Evolutionary conservation across 2,329 filamentous ascomycete genomes (phyloP), one percentile per base, ranked within the genome.

Genomic region (Tolypocladium ovalisporum): DNA sequence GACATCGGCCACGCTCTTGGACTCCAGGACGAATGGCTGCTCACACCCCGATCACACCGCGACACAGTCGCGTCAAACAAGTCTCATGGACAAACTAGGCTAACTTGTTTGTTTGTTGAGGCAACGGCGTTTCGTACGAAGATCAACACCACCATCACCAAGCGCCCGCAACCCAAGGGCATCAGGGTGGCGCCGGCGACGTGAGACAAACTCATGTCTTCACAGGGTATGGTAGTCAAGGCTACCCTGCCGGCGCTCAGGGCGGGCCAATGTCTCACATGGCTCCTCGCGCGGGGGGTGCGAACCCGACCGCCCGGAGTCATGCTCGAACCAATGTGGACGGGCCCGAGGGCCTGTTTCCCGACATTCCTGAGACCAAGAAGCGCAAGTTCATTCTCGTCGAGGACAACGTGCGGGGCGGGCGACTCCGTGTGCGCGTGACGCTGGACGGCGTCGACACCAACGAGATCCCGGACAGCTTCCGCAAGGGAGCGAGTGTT

Each of bases 361-460:
- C 90, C 54, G 88, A 94, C 63, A 82, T 96, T 55, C 91, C 92
- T 1, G 90, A 94, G 66, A 86, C 87, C 55, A 96, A 96, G 76
- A 90, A 90, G 67, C 88, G 93, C 69, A 97, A 97, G 73, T 97
- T 97, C 72, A 96, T 97, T 64, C 83, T 97, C 12, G 91, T 97
- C 34, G 92, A 97, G 63, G 93, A 97, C 70, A 86, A 84, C 55
- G 88, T 91, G 61, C 87, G 90, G 39, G 88, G 87, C 55, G 87
- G 84, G 54, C 84, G 91, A 47, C 86, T 97, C 1, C 86, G 93
- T 19, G 92, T 97, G 52, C 88, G 92, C 60, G 92, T 97, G 55
- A 94, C 89, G 61, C 84, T 99, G n/a, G 90, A 97, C 68, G 86
- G 87, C 51, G 91, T 97, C 64, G 88, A 97, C 70, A 95, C 94